Percentiles rank a stretch among this genome's conserved stretches.
These are phyloP conservation scores for Xylaria polymorpha DNA, from an alignment of 2,329 filamentous ascomycete species.

Conservation along the genomic window DNA sequence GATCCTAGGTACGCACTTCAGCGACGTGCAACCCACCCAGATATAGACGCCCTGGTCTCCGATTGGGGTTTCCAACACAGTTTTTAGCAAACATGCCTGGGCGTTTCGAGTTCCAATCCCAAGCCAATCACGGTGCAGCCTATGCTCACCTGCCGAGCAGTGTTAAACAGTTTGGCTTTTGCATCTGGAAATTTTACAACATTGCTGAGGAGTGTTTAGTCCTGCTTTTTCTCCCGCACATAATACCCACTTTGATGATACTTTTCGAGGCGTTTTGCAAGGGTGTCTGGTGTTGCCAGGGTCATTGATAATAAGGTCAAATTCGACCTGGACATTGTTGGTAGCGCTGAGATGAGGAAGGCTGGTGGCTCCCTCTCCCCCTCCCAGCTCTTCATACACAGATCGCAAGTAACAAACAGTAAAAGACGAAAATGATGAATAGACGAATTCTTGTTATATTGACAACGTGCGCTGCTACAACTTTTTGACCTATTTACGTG, in stretches of 20 bases:
- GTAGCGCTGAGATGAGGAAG: constrained; percentile 22
- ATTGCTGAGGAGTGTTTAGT: constrained; percentile 21
- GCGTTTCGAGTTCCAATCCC: constrained; percentile 18
- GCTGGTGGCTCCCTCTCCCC: constrained; percentile 3
- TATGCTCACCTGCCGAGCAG: constrained; percentile 7
- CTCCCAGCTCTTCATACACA: constrained; percentile 17
- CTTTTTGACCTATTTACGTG: neutral
- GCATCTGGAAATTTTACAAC: constrained; percentile 23
- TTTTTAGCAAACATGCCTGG: constrained; percentile 12
- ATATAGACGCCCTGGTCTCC: constrained; percentile 1
- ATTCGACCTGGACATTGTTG: constrained; percentile 20
- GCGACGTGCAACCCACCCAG: constrained; percentile 11
- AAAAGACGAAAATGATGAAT: constrained; percentile 32
- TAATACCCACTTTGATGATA: constrained; percentile 46
- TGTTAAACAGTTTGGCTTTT: constrained; percentile 25
- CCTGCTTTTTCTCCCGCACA: constrained; percentile 37
- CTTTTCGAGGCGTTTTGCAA: constrained; percentile 33
- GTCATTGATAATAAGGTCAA: constrained; percentile 18
- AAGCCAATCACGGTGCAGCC: neutral
- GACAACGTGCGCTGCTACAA: neutral
- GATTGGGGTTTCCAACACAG: neutral
- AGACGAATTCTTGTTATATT: constrained; percentile 26
- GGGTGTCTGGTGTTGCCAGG: constrained; percentile 29
- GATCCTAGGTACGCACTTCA: constrained; percentile 6
- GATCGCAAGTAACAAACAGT: constrained; percentile 23